Base-by-base conservation (phyloP, 192 early-diverging fungal species). In the Phlyctochytrium arcticum region DNA sequence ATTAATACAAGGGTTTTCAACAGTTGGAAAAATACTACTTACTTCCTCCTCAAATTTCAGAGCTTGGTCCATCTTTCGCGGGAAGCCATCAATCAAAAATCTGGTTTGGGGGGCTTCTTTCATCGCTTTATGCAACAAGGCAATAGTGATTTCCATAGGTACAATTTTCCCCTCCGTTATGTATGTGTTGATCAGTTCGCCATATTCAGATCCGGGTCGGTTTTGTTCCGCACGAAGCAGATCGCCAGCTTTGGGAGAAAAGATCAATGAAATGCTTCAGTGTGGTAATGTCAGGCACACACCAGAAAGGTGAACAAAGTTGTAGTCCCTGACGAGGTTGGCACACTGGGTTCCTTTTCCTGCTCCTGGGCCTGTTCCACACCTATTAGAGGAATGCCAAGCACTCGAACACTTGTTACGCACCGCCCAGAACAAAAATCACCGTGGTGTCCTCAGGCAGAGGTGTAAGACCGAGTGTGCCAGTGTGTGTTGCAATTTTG, bases 51-150 rank as follows among this genome's bases (percentile, higher is more conserved):
- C 95, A 73, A 99, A 99, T 47, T 89, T 89, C 58, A 86, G 66
- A 15, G 92, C 97, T 75, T 99, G 97, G 57, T 92, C 93, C 76
- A 98, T 75, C 67, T 88, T 85, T 21, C 95, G 78, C 9, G 97
- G 97, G 86, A 99, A 99, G 2, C 97, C 97, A 61, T 99, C 97
- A 49, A 99, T 88, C 69, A 99, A 72, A 78, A 99, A 99, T 47
- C 89, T 76, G 9, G 78, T 77, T 9, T 72, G 65, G 42, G 79
- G 73, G 56, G 75, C 79, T 36, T 81, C 80, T 61, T 83, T 82
- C 90, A 99, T 98, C 10, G 91, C 92, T 30, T 90, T 86, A 57
- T 95, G 88, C 44, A 99, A 82, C 7, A 99, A 80, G 1, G 84
- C 84, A 58, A 98, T 94, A 5, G 95, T 98, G 56, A 99, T 92